Conservation (phyloP, 2,329 filamentous ascomycete genomes). For the Epicoccum nigrum region DNA sequence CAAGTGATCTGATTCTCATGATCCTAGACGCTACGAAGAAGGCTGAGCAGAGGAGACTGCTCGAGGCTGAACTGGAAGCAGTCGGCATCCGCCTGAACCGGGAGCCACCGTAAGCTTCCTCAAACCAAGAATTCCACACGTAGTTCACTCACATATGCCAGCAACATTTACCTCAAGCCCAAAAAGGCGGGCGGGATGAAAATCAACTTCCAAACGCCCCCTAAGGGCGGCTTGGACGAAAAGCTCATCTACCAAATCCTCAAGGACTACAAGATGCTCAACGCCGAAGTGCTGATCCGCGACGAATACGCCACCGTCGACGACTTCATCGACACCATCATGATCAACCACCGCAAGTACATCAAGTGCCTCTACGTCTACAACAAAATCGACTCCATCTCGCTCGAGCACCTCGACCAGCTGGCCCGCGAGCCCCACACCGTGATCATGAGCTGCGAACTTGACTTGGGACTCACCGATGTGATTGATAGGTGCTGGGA, state of each 20-base stretch:
- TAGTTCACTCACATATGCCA: conserved; percentile 43
- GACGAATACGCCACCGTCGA: conserved; percentile 94
- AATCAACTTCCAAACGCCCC: conserved; percentile 89
- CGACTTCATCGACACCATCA: conserved; percentile 98
- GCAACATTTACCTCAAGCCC: conserved; percentile 94
- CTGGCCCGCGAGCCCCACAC: conserved; percentile 92
- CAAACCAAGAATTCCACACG: background rate
- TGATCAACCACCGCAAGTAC: conserved; percentile 98
- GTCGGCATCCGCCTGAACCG: conserved; percentile 94
- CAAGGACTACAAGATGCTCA: conserved; percentile 97
- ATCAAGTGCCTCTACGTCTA: conserved; percentile 95
- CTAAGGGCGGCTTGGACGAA: conserved; percentile 87
- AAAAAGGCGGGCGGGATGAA: conserved; percentile 99
- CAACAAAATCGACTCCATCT: conserved; percentile 98
- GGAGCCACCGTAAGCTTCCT: conserved; percentile 75
- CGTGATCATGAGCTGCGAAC: conserved; percentile 95
- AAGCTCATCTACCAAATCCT: conserved; percentile 99
- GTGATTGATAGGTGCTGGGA: conserved; percentile 96
- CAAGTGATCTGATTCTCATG: conserved; percentile 96
- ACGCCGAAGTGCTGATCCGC: conserved; percentile 92
- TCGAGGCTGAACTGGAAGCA: conserved; percentile 92
- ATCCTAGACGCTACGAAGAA: conserved; percentile 95
- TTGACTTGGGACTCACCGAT: conserved; percentile 90
- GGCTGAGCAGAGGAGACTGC: conserved; percentile 84
- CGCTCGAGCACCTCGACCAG: conserved; percentile 89